Evolutionary conservation across 1,139 yeast species (phyloP).

Genomic region (Trichomonascaceae sp.): DNA sequence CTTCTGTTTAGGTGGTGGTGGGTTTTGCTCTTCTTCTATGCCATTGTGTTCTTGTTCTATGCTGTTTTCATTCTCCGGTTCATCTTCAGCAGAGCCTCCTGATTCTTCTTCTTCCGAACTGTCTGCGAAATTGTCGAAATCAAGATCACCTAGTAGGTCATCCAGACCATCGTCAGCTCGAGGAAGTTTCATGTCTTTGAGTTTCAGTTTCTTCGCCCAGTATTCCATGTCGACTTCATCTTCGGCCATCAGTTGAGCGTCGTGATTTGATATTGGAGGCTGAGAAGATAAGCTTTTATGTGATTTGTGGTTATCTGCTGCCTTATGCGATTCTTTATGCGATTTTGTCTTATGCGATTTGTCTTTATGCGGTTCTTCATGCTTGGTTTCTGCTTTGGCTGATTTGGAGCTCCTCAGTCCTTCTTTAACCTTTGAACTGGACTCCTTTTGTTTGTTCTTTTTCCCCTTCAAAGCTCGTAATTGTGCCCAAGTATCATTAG

Average conservation of each 20-base stretch:
- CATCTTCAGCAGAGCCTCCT: conserved; percentile 15
- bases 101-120: conserved; percentile 23
- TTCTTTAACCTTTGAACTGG: conserved; percentile 17
- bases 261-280: conserved; percentile 19
- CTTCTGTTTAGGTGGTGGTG: conserved; percentile 30
- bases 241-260: conserved; percentile 40
- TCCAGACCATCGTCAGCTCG: conserved; percentile 67
- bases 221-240: conserved; percentile 78
- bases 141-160: conserved; percentile 72
- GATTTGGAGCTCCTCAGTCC: neutral
- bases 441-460: conserved; percentile 10
- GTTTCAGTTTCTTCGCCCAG: conserved; percentile 76
- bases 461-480: conserved; percentile 38
- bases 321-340: conserved; percentile 10
- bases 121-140: conserved; percentile 43
- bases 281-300: too few species aligned
- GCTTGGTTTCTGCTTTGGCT: neutral
- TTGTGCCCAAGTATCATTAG: conserved; percentile 39
- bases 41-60: conserved; percentile 29
- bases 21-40: conserved; percentile 29
- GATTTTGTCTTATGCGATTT: conserved; percentile 9
- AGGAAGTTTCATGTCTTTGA: conserved; percentile 48
- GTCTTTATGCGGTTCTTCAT: conserved; percentile 2
- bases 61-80: conserved; percentile 24
- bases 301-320: too few species aligned